These are phyloP conservation scores for Sordariomycetes sp. DNA, from an alignment of 2,329 filamentous ascomycete genomes.

Conservation along the genomic window DNA sequence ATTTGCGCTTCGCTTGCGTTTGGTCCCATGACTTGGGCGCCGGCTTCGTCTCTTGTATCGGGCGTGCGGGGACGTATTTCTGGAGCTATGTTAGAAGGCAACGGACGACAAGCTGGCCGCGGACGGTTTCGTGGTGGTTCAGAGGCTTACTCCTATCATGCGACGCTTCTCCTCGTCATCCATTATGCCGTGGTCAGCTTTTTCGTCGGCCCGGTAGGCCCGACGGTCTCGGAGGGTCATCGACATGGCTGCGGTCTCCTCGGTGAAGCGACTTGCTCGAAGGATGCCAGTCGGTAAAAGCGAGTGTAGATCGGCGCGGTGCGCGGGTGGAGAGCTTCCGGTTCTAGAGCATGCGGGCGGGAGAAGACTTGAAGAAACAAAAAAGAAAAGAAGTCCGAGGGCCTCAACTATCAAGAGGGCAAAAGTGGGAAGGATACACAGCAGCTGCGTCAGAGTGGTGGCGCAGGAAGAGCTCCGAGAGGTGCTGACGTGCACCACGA, in stretches of 20 bases:
- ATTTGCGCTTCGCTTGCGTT: slow-evolving; percentile 14
- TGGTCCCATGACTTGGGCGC: slow-evolving; percentile 10
- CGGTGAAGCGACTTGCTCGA: background rate
- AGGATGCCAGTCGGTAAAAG: background rate
- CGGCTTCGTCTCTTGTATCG: background rate
- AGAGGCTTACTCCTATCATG: slow-evolving; percentile 21
- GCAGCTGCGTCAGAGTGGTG: slow-evolving; percentile 1
- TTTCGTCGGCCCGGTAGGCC: slow-evolving; percentile 28
- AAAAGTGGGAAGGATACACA: background rate
- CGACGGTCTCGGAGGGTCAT: slow-evolving; percentile 23
- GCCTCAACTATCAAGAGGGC: background rate
- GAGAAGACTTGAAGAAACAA: background rate
- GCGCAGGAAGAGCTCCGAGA: slow-evolving; percentile 12
- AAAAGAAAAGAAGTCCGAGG: background rate
- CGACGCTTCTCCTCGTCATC: slow-evolving; percentile 23
- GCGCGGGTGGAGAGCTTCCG: background rate
- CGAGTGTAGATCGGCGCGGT: background rate
- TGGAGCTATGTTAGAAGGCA: background rate
- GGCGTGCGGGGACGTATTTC: slow-evolving; percentile 1
- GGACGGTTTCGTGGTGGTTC: background rate
- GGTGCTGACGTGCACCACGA: slow-evolving; percentile 11
- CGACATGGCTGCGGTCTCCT: background rate
- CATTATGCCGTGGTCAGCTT: slow-evolving; percentile 19
- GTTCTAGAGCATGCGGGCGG: background rate
- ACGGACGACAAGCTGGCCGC: background rate